A percentile compares a stretch with the other conserved stretches of the same genome.
Conservation (phyloP, 2,329 filamentous ascomycete species). For the Cadophora sp. region DNA sequence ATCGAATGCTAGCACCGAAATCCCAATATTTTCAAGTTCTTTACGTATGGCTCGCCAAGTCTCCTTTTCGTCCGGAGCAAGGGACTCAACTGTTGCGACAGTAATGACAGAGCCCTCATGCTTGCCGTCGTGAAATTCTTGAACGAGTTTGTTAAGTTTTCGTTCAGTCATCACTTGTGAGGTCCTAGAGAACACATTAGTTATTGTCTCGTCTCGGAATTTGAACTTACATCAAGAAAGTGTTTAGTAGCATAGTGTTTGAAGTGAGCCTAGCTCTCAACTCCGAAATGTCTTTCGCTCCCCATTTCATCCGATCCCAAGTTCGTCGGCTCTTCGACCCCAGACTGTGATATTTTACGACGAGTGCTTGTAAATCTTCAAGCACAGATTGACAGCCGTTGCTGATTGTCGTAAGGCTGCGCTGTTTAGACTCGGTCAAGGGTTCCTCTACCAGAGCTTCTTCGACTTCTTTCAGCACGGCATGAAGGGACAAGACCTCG, state of each 20-base stretch:
- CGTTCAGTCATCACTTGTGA: conserved; percentile 17
- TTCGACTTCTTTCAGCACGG: conserved; percentile 26
- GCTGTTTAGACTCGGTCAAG: conserved; percentile 8
- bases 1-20: conserved; percentile 20
- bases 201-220: too few relatives aligned
- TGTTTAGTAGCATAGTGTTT: conserved; percentile 38
- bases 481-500: conserved; percentile 31
- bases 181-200: conserved; percentile 6
- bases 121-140: conserved; percentile 21
- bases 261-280: conserved; percentile 35
- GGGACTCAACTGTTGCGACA: conserved; percentile 12
- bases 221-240: conserved; percentile 20
- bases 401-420: conserved; percentile 22
- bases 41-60: conserved; percentile 23
- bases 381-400: conserved; percentile 31
- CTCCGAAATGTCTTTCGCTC: conserved; percentile 32
- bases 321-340: conserved; percentile 27
- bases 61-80: conserved; percentile 14
- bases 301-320: conserved; percentile 41
- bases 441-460: conserved; percentile 17
- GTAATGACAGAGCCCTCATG: conserved; percentile 24
- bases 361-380: conserved; percentile 25
- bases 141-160: conserved; percentile 18
- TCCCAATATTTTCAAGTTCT: conserved; percentile 26
- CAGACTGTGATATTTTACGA: conserved; percentile 30